These are phyloP conservation scores for Trypethelium eluteriae DNA, from an alignment of 495 filamentous ascomycete genomes.

Conservation along the genomic window DNA sequence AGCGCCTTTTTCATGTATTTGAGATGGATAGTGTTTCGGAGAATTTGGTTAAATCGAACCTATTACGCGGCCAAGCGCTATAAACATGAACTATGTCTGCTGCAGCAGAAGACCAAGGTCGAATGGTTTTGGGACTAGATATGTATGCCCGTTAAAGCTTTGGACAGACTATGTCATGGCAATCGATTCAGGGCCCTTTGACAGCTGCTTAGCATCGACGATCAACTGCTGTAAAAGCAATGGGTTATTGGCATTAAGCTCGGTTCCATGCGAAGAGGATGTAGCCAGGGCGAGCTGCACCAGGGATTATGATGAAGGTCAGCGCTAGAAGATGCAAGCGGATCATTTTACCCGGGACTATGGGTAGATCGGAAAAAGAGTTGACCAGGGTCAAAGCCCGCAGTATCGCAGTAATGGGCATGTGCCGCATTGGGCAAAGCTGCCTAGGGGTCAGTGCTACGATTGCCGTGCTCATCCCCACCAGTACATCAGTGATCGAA, in stretches of 20 bases:
- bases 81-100: neutral
- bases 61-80: neutral
- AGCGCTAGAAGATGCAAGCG: conserved; percentile 12
- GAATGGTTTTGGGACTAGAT: neutral
- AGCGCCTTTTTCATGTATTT: neutral
- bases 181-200: neutral
- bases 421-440: neutral
- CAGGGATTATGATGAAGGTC: conserved; percentile 3
- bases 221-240: neutral
- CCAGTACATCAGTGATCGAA: neutral
- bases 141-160: neutral
- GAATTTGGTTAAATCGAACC: neutral
- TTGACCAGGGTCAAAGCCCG: neutral
- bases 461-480: neutral
- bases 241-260: neutral
- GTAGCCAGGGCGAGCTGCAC: neutral
- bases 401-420: neutral
- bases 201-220: conserved; percentile 6
- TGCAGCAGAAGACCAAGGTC: neutral
- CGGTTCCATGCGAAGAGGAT: conserved; percentile 1
- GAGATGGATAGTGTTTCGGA: neutral
- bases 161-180: neutral
- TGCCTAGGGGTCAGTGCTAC: neutral
- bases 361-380: conserved; percentile 8
- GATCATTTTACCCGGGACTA: conserved; percentile 11